A percentile compares a stretch with the other conserved stretches of the same genome.
phyloP scores from a whole-genome alignment of 106 monocot species.

The Chionographis japonica region DNA sequence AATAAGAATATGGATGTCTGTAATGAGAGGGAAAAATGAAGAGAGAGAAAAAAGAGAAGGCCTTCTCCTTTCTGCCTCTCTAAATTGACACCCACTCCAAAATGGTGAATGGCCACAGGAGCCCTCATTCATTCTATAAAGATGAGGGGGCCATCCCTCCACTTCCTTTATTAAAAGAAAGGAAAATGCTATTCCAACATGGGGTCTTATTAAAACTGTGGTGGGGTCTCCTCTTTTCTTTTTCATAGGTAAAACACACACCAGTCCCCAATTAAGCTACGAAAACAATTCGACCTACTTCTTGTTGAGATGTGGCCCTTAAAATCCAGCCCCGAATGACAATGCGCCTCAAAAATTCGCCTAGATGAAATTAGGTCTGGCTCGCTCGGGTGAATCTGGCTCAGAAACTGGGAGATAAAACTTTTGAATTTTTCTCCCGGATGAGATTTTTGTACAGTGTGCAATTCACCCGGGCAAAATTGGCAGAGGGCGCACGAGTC shows the following conservation, averaged over 20 bases:
- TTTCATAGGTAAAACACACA: constrained; percentile 19
- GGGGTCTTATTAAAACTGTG: constrained; percentile 15
- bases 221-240: constrained; percentile 11
- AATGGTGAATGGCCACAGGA: not conserved
- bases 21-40: constrained; percentile 8
- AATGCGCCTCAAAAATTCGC: too few species aligned
- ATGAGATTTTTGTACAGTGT: too few species aligned
- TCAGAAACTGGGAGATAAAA: too few species aligned
- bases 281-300: constrained; percentile 13
- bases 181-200: too few species aligned
- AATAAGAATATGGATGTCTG: constrained; percentile 11
- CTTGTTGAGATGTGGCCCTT: not conserved
- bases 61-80: constrained; percentile 1
- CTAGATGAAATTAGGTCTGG: too few species aligned
- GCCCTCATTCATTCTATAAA: constrained; percentile 9
- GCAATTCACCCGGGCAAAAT: too few species aligned
- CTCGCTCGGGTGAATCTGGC: too few species aligned
- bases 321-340: too few species aligned
- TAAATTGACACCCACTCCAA: constrained; percentile 10
- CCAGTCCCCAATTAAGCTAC: constrained; percentile 4
- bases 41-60: constrained; percentile 14
- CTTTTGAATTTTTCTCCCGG: too few species aligned
- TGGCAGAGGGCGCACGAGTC: too few species aligned
- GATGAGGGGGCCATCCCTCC: constrained; percentile 7
- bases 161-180: not conserved